Evolutionary conservation across 495 filamentous ascomycete genomes (phyloP).

Genomic region (Melanomma pulvis-pyrius): DNA sequence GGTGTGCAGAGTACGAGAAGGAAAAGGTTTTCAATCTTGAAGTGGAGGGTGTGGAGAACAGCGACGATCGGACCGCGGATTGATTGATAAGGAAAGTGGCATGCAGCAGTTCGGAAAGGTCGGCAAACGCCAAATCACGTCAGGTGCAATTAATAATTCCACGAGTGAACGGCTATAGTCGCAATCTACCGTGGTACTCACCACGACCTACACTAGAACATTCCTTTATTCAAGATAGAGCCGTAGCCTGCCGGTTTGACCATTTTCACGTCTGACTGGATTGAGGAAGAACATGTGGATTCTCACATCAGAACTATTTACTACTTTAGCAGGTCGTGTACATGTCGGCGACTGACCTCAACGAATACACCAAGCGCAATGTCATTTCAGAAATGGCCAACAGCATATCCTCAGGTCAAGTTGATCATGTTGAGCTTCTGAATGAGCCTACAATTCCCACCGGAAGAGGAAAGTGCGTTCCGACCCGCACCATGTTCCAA

Average conservation of each 20-base stretch:
- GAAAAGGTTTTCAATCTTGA: background rate
- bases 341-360: too few relatives aligned
- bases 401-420: too few relatives aligned
- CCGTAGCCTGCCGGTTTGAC: too few relatives aligned
- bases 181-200: background rate
- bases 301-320: too few relatives aligned
- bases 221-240: background rate
- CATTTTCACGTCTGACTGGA: too few relatives aligned
- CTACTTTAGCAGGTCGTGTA: too few relatives aligned
- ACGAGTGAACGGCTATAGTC: background rate
- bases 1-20: background rate
- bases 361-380: too few relatives aligned
- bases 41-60: background rate
- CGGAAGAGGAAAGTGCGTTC: background rate
- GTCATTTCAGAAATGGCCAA: too few relatives aligned
- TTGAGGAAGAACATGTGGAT: too few relatives aligned
- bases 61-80: background rate
- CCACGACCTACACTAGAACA: background rate
- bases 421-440: background rate
- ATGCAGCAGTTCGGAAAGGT: slow-evolving; percentile 12
- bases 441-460: background rate
- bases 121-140: background rate
- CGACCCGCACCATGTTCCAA: background rate
- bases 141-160: slow-evolving; percentile 4
- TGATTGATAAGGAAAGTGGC: slow-evolving; percentile 2